Evolutionary conservation across 78 protist genomes (phyloP).

Genomic region (Isochrysis galbana): DNA sequence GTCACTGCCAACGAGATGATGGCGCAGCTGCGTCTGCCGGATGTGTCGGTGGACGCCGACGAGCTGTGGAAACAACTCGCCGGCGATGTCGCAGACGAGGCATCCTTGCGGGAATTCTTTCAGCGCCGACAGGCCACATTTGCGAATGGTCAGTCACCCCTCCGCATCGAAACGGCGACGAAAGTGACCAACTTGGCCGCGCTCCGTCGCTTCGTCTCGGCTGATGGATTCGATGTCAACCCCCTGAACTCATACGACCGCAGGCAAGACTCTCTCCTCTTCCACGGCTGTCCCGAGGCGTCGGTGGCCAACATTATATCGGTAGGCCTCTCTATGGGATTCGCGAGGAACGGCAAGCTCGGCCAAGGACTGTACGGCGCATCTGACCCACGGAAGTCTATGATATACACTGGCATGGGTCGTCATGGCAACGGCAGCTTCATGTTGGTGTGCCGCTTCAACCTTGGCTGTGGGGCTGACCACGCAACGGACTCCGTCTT

Average conservation of each 20-base stretch:
- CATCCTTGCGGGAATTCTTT: no score
- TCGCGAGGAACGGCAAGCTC: background rate
- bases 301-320: background rate
- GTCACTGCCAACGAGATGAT: no score
- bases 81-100: no score
- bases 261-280: background rate
- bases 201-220: no score
- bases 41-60: no score
- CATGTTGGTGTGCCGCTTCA: background rate
- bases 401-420: background rate
- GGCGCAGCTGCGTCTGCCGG: no score
- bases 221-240: background rate
- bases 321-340: background rate
- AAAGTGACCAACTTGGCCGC: no score
- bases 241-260: background rate
- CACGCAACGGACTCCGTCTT: background rate
- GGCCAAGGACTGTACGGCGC: background rate
- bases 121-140: no score
- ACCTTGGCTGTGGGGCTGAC: background rate
- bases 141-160: no score
- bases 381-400: background rate
- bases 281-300: background rate
- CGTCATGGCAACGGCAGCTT: background rate
- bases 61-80: no score
- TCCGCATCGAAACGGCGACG: no score